Evolutionary conservation across 768 basidiomycete genomes (phyloP), one percentile per base, ranked within the genome.

Genomic region (Pseudohyphozyma bogoriensis): DNA sequence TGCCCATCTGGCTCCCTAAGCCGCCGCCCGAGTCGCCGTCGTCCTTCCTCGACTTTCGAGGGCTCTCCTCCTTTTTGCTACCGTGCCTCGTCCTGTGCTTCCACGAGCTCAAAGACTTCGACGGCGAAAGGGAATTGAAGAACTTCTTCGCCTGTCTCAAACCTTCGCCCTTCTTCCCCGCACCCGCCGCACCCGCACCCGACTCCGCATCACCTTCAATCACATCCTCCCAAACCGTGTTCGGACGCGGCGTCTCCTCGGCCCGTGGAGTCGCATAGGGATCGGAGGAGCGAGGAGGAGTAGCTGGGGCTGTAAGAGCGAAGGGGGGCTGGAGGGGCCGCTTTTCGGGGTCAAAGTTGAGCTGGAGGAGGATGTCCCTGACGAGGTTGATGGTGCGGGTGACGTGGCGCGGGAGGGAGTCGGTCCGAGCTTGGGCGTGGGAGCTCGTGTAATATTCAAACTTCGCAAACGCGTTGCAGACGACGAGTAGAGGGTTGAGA

Each of bases 291-390:
- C 46, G 90, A 93, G 8, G 89, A 95, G 73, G 80, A 82, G 46
- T 79, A 82, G n/a, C n/a, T n/a, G n/a, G n/a, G n/a, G n/a, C n/a
- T 3, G 66, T 69, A 11, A 47, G 62, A 52, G 81, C 84, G 33
- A 83, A 81, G 39, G 77, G 76, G 33, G 97, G 95, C 77, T 87
- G 85, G 72, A 80, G 85, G 22, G 88, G 88, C 10, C 84, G 96
- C 28, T 91, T 93, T 73, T 87, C 86, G 0, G 87, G 95, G 1
- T 89, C 91, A 33, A 89, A 88, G 7, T 99, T 86, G 92, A 93
- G 7, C 93, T 96, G 74, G 93, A 97, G 0, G 95, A 93, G 12
- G 95, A 97, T 70, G 87, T 86, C 73, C 97, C 95, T 0, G 92
- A 92, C 1, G 84, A 87, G 71, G 93, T 93, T 57, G 95, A 99